phyloP scores from a whole-genome alignment of 2,329 filamentous ascomycete species.

The Aureobasidium sp. region DNA sequence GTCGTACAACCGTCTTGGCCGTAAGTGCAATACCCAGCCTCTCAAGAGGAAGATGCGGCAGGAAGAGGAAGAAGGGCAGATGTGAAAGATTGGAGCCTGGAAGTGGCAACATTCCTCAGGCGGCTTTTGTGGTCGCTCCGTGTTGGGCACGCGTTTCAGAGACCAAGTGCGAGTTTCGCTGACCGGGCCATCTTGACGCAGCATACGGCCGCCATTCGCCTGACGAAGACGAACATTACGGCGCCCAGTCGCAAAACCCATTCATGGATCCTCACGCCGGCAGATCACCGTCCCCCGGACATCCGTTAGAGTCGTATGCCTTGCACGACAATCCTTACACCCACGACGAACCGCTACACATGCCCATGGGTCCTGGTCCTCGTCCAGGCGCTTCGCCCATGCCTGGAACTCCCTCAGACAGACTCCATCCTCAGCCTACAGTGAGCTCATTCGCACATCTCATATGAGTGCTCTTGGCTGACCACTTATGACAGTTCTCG shows the following conservation, averaged over 20 bases:
- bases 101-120: not conserved
- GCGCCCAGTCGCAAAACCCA: constrained; percentile 20
- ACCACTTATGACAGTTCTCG: constrained; percentile 47
- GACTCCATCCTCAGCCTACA: constrained; percentile 74
- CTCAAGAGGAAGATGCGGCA: not conserved
- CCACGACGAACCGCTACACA: constrained; percentile 52
- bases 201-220: constrained; percentile 15
- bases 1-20: constrained; percentile 69
- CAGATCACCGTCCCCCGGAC: constrained; percentile 68
- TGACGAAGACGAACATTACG: constrained; percentile 20
- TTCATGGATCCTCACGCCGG: constrained; percentile 46
- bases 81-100: not conserved
- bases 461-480: not conserved
- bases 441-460: constrained; percentile 44
- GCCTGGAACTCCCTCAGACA: constrained; percentile 57
- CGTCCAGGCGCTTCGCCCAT: constrained; percentile 25
- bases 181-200: constrained; percentile 6
- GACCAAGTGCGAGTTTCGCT: not conserved
- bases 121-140: not conserved
- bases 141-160: not conserved
- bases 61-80: not conserved
- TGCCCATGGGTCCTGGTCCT: constrained; percentile 54
- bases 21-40: not conserved
- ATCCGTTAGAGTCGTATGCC: constrained; percentile 69
- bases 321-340: constrained; percentile 68